Evolutionary conservation across 73 alveolate genomes (phyloP), one percentile per base, ranked within the genome.

Genomic region (Breviolum minutum): DNA sequence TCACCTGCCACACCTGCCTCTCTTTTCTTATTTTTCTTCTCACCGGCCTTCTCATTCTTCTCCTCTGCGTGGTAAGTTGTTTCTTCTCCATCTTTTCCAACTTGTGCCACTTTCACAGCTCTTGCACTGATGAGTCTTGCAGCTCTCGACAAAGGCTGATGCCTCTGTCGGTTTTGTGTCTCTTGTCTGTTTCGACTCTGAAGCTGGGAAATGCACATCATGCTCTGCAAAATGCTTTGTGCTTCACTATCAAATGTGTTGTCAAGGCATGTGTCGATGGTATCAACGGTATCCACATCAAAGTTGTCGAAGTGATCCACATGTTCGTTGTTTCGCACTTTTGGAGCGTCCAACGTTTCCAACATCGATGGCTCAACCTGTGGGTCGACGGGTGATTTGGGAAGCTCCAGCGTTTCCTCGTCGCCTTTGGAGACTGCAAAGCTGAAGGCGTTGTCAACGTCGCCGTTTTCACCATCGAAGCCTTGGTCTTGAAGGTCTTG

Each of bases 231-330:
- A 29, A 73, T 29, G 27, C 82, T 73, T 24, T 73, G 82, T 73
- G 82, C 82, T 73, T 73, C 82, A 24, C 82, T 73, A 14, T 73
- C 82, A 73, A 73, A 73, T 29, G 82, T 73, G 40, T 29, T 73
- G 27, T 73, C 82, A 29, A 73, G 13, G 20, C 82, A 73, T 29
- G 82, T 73, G 82, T 73, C 82, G 40, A 73, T 73, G 82, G 82
- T 73, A 24, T 73, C 82, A 19, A 73, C 82, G 82, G 82, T 73
- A 24, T 73, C 82, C 12, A 73, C 82, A 73, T 73, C 82, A 40
- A 73, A 73, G 40, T 73, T 29, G 27, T 40, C 54, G 3, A 40
- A 40, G 54, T 40, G 54, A 40, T 73, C 82, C 13, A 16, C 16
- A 19, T 40, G 24, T 73, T 73, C 82, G 24, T 9, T 40, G 27